Evolutionary conservation across 176 grass and related monocot genomes (phyloP), one percentile per base, ranked within the genome.

Genomic region (Saccharum spontaneum): DNA sequence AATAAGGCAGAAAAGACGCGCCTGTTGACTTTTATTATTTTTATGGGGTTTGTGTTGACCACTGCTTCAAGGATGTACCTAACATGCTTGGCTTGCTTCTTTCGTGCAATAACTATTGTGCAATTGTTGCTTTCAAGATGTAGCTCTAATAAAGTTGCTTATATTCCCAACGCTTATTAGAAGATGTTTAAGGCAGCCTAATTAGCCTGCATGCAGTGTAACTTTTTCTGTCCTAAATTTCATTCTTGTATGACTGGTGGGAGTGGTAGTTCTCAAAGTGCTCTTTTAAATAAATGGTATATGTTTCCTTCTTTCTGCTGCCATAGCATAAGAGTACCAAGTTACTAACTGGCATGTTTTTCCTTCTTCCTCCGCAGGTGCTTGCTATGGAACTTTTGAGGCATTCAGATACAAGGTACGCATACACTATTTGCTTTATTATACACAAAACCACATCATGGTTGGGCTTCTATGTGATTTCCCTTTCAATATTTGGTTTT

Each of bases 361-460:
- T 31, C 9, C 48, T 74, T 68, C 7, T 39, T 75, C 50, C 12
- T 85, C 20, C 31, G 22, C 89, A 95, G 96, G 96, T 90, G 96
- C 96, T 44, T 91, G 94, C 81, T 94, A 89, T 87, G 96, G 96
- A 69, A 98, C 96, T 57, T 94, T 93, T n/a, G 93, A 93, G 26
- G 96, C 96, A 87, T 89, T 98, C 62, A 94, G 91, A 94, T 89
- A 85, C 80, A 98, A 87, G 91, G 96, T 98, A 88, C 39, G 65
- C 23, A 24, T 65, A 37, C 20, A 71, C 11, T 76, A 1, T 60
- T 57, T 61, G 4, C 30, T 40, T 49, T 80, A 1, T 38, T 39
- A 80, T 79, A 59, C 14, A 22, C 2, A 41, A 54, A 43, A 66
- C 28, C 57, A n/a, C 44, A 26, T 75, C 22, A 15, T 80, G 37